phyloP scores from a whole-genome alignment of 176 grass and related monocot genomes.

The Ensete glaucum region DNA sequence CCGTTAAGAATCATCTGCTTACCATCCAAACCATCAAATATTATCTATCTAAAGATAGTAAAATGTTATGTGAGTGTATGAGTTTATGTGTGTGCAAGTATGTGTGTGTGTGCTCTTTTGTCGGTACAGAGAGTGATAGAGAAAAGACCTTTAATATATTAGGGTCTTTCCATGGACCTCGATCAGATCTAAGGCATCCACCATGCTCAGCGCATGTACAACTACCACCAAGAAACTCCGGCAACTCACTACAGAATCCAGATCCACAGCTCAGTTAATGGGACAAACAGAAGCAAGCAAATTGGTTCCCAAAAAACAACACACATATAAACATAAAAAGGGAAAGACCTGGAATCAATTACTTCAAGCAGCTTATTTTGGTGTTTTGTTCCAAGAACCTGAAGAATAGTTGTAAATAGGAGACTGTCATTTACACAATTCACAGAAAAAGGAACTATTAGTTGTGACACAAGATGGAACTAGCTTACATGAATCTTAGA shows the following conservation, averaged over 20 bases:
- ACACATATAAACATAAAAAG: constrained; percentile 16
- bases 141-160: constrained; percentile 61
- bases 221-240: constrained; percentile 79
- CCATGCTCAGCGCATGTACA: constrained; percentile 78
- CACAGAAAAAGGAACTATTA: constrained; percentile 16
- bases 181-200: constrained; percentile 77
- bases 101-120: not conserved
- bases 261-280: constrained; percentile 9
- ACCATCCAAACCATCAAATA: constrained; percentile 17
- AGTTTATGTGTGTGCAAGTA: not conserved
- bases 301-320: not conserved
- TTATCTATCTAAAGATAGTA: constrained; percentile 15
- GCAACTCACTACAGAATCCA: constrained; percentile 65
- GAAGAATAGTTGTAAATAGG: constrained; percentile 13
- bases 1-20: constrained; percentile 63
- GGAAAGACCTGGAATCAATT: constrained; percentile 69
- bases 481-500: constrained; percentile 75
- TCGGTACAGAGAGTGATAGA: not conserved
- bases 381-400: constrained; percentile 90
- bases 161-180: constrained; percentile 85
- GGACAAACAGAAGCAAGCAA: constrained; percentile 9
- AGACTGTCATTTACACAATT: not conserved
- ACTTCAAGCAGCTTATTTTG: constrained; percentile 80
- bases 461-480: constrained; percentile 1
- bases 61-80: not conserved